Evolutionary conservation across 495 filamentous ascomycete species (phyloP).

Genomic region (Astrocystis sublimbata): DNA sequence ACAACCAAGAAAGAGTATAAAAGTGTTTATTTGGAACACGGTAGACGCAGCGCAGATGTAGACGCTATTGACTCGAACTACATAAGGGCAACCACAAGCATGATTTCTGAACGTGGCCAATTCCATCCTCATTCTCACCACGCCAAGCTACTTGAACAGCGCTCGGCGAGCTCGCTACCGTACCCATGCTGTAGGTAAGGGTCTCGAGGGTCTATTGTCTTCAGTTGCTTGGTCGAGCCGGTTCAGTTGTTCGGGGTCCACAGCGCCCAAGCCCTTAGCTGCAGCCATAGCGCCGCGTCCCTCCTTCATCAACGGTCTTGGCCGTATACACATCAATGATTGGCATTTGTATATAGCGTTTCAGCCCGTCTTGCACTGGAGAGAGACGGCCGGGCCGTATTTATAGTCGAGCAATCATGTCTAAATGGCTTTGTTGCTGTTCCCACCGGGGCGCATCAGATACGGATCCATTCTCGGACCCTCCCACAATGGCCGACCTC

Average conservation of each 20-base stretch:
- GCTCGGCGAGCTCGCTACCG: no score
- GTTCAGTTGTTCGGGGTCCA: background rate
- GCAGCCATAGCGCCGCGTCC: conserved; percentile 17
- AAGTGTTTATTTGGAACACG: background rate
- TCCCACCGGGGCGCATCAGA: conserved; percentile 3
- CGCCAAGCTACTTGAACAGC: no score
- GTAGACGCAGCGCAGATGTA: background rate
- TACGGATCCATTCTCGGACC: conserved; percentile 8
- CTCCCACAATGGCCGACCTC: conserved; percentile 46
- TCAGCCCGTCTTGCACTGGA: conserved; percentile 11
- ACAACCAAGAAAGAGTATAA: no score
- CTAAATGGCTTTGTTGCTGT: conserved; percentile 18
- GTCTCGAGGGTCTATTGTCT: no score
- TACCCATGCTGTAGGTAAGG: no score
- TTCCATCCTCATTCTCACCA: background rate
- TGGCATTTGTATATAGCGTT: conserved; percentile 4
- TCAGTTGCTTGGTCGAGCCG: background rate
- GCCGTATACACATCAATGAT: background rate
- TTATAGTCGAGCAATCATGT: conserved; percentile 11
- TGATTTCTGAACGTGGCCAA: background rate
- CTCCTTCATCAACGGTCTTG: conserved; percentile 6
- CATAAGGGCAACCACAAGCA: background rate
- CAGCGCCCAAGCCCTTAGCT: conserved; percentile 13
- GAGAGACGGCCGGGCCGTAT: conserved; percentile 19
- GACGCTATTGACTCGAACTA: background rate